Evolutionary conservation across 441 rosid species (phyloP).

Genomic region (Biscutella auriculata): DNA sequence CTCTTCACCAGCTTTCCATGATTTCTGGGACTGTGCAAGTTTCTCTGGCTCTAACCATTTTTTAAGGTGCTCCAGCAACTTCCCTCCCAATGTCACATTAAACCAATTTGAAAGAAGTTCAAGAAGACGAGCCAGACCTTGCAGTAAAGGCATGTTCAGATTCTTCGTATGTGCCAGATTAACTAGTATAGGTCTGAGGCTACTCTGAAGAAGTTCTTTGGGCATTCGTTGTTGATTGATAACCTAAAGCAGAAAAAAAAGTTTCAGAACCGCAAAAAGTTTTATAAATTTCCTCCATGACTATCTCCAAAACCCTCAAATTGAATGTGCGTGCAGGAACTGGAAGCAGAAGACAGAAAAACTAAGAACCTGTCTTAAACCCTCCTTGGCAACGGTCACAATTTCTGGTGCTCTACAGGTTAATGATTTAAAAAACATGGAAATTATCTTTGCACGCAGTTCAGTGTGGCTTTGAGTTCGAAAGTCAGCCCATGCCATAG

Average conservation of each 20-base stretch:
- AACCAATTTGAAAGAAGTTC: conserved; percentile 98
- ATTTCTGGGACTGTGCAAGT: conserved; percentile 84
- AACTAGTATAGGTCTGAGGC: conserved; percentile 94
- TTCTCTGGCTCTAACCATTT: conserved; percentile 99
- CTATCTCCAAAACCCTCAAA: neutral
- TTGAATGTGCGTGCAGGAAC: neutral
- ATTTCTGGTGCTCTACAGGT: conserved; percentile 90
- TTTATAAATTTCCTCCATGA: neutral
- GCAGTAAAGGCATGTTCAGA: conserved; percentile 97
- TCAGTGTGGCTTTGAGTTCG: conserved; percentile 77
- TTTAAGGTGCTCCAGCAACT: conserved; percentile 95
- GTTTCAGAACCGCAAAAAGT: conserved; percentile 4
- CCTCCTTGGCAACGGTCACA: conserved; percentile 98
- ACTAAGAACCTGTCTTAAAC: conserved; percentile 75
- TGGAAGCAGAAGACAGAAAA: conserved; percentile 14
- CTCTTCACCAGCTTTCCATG: conserved; percentile 99
- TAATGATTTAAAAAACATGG: conserved; percentile 98
- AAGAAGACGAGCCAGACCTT: conserved; percentile 94
- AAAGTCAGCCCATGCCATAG: conserved; percentile 99
- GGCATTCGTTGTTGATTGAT: conserved; percentile 97
- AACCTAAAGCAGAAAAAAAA: conserved; percentile 43
- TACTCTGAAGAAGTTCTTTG: conserved; percentile 95
- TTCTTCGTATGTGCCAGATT: conserved; percentile 96
- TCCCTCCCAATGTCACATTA: conserved; percentile 94
- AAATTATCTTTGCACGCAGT: conserved; percentile 83